phyloP scores from a whole-genome alignment of 192 early-diverging fungal species.

The Globomyces pollinis-pini region DNA sequence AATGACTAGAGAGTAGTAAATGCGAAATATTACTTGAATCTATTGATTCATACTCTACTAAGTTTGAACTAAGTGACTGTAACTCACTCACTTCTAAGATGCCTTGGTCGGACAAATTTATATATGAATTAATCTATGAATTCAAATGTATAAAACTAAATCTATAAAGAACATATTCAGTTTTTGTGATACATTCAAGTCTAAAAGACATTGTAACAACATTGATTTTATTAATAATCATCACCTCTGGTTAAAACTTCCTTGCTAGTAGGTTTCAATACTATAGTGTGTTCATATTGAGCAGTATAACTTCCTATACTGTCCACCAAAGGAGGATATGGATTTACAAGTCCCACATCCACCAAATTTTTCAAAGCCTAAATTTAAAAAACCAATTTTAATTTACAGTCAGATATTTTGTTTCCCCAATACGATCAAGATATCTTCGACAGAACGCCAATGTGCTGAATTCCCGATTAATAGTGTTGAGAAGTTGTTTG shows the following conservation, averaged over 20 bases:
- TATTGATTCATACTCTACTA: no score
- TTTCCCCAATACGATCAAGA: slow-evolving; percentile 88
- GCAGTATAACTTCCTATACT: slow-evolving; percentile 76
- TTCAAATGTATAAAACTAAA: not conserved
- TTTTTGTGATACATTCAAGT: not conserved
- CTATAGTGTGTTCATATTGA: slow-evolving; percentile 92
- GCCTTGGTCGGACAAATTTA: no score
- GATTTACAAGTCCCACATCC: slow-evolving; percentile 70
- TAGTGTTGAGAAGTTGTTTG: slow-evolving; percentile 66
- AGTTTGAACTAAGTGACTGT: no score
- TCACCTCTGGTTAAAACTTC: slow-evolving; percentile 72
- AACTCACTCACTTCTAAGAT: no score
- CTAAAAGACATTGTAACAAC: not conserved
- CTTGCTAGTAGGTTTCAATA: slow-evolving; percentile 83
- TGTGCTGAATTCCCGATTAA: slow-evolving; percentile 88
- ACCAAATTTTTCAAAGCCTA: slow-evolving; percentile 78
- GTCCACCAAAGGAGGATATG: slow-evolving; percentile 87
- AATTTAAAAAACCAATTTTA: no score
- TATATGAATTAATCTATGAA: no score
- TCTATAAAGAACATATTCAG: slow-evolving; percentile 5
- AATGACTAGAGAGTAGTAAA: no score
- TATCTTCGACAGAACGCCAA: slow-evolving; percentile 93
- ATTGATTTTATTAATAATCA: slow-evolving; percentile 44
- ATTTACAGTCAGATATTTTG: slow-evolving; percentile 80
- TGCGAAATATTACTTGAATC: no score